These are phyloP conservation scores for Juglanconis oblonga DNA, from an alignment of 2,329 filamentous ascomycete genomes.

Conservation along the genomic window DNA sequence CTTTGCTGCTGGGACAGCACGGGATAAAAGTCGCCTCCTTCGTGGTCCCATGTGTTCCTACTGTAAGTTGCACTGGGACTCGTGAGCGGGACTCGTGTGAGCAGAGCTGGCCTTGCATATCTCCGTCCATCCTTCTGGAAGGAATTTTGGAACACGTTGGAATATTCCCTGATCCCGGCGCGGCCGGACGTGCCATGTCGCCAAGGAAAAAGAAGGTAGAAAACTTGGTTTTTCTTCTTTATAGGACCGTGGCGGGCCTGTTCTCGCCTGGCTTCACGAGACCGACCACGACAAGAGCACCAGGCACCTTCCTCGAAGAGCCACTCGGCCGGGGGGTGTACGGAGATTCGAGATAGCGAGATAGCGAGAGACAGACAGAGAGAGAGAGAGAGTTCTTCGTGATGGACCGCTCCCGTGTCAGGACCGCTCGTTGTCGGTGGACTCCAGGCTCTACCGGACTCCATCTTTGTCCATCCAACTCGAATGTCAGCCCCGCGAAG, in stretches of 20 bases:
- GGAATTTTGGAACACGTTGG: constrained; percentile 2
- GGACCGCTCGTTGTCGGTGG: not conserved
- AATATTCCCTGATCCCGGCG: not conserved
- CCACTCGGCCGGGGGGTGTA: not conserved
- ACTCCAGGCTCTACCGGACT: not conserved
- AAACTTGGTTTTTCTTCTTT: not conserved
- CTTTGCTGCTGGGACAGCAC: not conserved
- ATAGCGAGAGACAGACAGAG: not conserved
- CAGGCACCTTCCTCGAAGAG: not conserved
- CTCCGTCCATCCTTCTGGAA: constrained; percentile 11
- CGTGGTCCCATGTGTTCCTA: not conserved
- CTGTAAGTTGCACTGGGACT: no score
- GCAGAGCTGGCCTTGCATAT: not conserved
- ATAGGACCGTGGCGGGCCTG: not conserved
- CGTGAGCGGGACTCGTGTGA: not conserved
- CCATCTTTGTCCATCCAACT: not conserved
- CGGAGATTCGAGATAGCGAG: not conserved
- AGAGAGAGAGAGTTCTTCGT: not conserved
- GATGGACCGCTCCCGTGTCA: no score
- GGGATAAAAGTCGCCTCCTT: not conserved
- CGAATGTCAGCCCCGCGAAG: not conserved
- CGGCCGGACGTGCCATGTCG: not conserved
- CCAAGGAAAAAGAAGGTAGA: not conserved
- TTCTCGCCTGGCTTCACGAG: not conserved
- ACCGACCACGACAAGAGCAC: not conserved